Percentiles rank a stretch among this genome's conserved stretches.
phyloP scores from a whole-genome alignment of 2,329 filamentous ascomycete species.

The Exophiala xenobiotica region DNA sequence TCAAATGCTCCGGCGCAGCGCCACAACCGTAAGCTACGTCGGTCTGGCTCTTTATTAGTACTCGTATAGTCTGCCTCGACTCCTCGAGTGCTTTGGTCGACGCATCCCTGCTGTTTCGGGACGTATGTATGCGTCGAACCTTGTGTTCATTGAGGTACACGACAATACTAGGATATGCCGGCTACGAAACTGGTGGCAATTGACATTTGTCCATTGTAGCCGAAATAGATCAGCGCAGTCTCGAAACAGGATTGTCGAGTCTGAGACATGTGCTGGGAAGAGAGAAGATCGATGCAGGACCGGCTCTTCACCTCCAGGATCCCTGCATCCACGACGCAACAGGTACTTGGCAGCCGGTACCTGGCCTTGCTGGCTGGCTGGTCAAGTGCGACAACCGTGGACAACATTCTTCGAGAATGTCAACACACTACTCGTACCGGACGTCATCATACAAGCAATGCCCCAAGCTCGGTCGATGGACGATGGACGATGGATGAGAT shows the following conservation, averaged over 20 bases:
- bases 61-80: not conserved
- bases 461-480: not conserved
- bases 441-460: constrained; percentile 8
- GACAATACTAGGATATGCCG: not conserved
- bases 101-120: not conserved
- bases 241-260: constrained; percentile 21
- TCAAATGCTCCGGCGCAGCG: constrained; percentile 17
- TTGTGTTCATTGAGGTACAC: not conserved
- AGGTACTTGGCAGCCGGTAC: constrained; percentile 14
- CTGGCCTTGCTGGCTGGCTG: constrained; percentile 6
- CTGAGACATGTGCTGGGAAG: constrained; percentile 23
- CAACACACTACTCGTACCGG: not conserved
- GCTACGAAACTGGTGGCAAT: constrained; percentile 3
- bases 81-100: not conserved
- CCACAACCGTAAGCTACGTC: constrained; percentile 18
- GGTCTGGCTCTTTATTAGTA: not conserved
- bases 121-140: not conserved
- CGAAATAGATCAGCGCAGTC: constrained; percentile 18
- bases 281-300: constrained; percentile 23
- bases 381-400: constrained; percentile 9
- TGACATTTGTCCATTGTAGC: constrained; percentile 5
- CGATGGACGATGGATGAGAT: not conserved
- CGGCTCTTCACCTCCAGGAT: constrained; percentile 2
- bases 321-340: too few relatives aligned
- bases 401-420: not conserved